phyloP scores from a whole-genome alignment of 768 basidiomycete genomes.

The Tricholoma saponaceum region DNA sequence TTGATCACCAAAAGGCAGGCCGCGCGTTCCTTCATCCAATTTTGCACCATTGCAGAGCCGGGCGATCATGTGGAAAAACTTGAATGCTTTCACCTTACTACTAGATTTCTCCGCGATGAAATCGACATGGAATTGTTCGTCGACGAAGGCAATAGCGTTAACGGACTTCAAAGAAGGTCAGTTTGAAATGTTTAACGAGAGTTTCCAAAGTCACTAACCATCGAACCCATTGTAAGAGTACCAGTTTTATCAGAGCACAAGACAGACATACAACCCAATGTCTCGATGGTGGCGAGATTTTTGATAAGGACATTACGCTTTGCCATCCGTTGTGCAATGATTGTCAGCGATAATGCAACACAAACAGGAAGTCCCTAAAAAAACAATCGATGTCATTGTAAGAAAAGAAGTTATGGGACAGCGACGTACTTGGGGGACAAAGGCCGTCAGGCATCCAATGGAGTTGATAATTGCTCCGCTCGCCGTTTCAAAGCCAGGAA shows the following conservation, averaged over 20 bases:
- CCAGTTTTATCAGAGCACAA: slow-evolving; percentile 55
- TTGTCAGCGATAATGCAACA: slow-evolving; percentile 50
- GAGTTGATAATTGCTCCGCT: neutral
- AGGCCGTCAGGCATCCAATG: neutral
- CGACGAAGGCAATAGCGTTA: neutral
- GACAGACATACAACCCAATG: slow-evolving; percentile 47
- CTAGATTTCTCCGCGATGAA: neutral
- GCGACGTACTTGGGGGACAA: neutral
- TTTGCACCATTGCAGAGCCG: slow-evolving; percentile 42
- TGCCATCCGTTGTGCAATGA: slow-evolving; percentile 44
- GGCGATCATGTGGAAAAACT: slow-evolving; percentile 32
- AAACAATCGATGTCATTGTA: neutral
- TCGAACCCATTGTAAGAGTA: slow-evolving; percentile 46
- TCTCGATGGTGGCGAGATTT: slow-evolving; percentile 50
- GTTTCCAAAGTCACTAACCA: slow-evolving; percentile 23
- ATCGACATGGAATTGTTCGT: neutral
- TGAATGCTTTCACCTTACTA: slow-evolving; percentile 19
- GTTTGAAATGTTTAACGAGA: neutral
- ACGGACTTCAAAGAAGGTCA: neutral
- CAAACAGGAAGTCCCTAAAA: slow-evolving; percentile 33
- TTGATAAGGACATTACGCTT: slow-evolving; percentile 44
- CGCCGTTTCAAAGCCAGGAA: neutral
- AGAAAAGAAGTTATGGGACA: too few relatives aligned
- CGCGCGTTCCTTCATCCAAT: slow-evolving; percentile 25
- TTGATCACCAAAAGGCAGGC: slow-evolving; percentile 16